Evolutionary conservation across 1,139 yeast species (phyloP), one percentile per base, ranked within the genome.

Genomic region (Saccharomycopsis crataegensis): DNA sequence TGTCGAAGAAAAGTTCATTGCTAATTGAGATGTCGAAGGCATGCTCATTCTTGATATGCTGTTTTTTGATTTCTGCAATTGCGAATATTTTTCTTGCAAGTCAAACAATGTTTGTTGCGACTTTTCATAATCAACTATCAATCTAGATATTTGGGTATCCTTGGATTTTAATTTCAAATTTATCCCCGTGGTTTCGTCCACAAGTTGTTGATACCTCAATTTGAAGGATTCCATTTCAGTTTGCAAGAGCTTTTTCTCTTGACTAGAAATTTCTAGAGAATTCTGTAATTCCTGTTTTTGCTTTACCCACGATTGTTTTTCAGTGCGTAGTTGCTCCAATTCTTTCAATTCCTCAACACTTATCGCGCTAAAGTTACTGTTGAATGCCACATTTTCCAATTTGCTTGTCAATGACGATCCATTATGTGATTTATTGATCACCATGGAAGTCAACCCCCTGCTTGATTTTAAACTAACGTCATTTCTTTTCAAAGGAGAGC

Each of bases 101-200:
- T 77, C 79, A 33, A 73, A 64, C 7, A 78, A 73, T 59, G 77
- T 74, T 34, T 73, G 65, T 57, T 76, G 75, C 8, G 80, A 70
- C 51, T 73, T 75, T 49, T 83, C 89, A 49, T 81, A 67, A 60
- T 86, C 93, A 50, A 82, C 77, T 51, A 72, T 76, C 17, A 80
- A 70, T 48, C 91, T 69, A 42, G 76, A 72, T 5, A 85, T 68
- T 62, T 82, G 89, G 0, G 86, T 79, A 52, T 85, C 93, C 59
- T 80, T 82, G 47, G 86, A 81, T 64, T 83, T 83, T 34, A 79
- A 66, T 57, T 76, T 72, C 59, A 83, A 70, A 43, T 73, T 70
- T 51, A 77, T 75, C 49, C 72, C 73, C 1, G 83, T 79, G 49
- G 75, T 75, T 53, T 79, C 83, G 54, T 74, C 79, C 54, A 71